Percentiles rank a stretch among this genome's conserved stretches.
Evolutionary conservation across 2,329 filamentous ascomycete genomes (phyloP).

Genomic region (Pezizomycotina sp.): DNA sequence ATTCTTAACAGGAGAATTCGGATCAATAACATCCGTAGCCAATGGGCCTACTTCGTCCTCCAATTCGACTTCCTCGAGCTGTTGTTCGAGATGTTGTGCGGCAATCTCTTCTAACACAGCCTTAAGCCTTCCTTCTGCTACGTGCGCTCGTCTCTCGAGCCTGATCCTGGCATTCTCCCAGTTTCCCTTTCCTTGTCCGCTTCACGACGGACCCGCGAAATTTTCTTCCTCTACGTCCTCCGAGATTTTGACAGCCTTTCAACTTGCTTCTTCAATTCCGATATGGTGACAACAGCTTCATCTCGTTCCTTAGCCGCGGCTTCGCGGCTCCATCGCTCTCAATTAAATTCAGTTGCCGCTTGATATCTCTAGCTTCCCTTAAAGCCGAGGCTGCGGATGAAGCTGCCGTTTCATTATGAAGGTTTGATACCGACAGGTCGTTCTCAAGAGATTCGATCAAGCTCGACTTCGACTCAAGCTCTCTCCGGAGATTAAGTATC

Average conservation of each 20-base stretch:
- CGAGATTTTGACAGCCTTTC: conserved; percentile 63
- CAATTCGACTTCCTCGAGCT: conserved; percentile 26
- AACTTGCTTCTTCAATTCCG: conserved; percentile 59
- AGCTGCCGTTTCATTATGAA: conserved; percentile 58
- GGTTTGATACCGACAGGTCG: conserved; percentile 50
- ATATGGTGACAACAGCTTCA: conserved; percentile 53
- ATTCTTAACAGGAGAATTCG: no score
- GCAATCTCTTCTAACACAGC: conserved; percentile 71
- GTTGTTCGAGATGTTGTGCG: conserved; percentile 29
- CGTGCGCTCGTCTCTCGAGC: conserved; percentile 68
- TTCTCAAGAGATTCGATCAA: conserved; percentile 73
- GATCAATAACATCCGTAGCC: background rate
- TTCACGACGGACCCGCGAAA: conserved; percentile 55
- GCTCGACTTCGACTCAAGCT: conserved; percentile 76
- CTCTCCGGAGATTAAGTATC: conserved; percentile 69
- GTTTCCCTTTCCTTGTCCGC: conserved; percentile 65
- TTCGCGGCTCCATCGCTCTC: conserved; percentile 79
- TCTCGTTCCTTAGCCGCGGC: conserved; percentile 76
- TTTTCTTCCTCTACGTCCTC: conserved; percentile 69
- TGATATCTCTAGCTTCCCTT: conserved; percentile 65
- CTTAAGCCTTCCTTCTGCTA: conserved; percentile 77
- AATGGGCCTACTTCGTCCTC: background rate
- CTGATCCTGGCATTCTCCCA: conserved; percentile 75
- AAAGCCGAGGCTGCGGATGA: conserved; percentile 44
- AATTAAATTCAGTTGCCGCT: conserved; percentile 68